Percentiles rank a stretch among this genome's conserved stretches.
Conservation (phyloP, 257 asterid genomes). For the Ophiorrhiza pumila region DNA sequence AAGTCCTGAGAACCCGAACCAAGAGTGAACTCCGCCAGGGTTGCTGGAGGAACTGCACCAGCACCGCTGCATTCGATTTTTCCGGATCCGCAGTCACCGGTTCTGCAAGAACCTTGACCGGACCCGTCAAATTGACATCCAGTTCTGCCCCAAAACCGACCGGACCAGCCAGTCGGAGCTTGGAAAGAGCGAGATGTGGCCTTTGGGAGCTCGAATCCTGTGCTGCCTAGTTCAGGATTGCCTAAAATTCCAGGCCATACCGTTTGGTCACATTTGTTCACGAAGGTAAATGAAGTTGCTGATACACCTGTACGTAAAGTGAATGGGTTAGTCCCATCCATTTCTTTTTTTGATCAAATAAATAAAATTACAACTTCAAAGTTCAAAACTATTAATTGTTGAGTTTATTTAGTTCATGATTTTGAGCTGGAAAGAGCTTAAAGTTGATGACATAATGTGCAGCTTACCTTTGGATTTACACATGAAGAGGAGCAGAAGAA, state of each 20-base stretch:
- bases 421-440: too few relatives aligned
- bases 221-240: conserved; percentile 42
- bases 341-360: too few relatives aligned
- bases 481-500: conserved; percentile 21
- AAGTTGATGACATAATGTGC: neutral
- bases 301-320: conserved; percentile 16
- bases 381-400: too few relatives aligned
- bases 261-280: conserved; percentile 61
- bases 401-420: too few relatives aligned
- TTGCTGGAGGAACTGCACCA: conserved; percentile 69
- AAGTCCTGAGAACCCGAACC: conserved; percentile 75
- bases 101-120: conserved; percentile 55
- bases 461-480: conserved; percentile 6
- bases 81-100: conserved; percentile 75
- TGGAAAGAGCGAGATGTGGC: conserved; percentile 53
- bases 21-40: conserved; percentile 77
- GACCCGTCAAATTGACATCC: conserved; percentile 58
- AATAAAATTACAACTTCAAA: neutral
- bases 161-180: conserved; percentile 82
- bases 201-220: conserved; percentile 62
- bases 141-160: conserved; percentile 78
- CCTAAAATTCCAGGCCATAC: conserved; percentile 81
- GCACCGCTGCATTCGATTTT: conserved; percentile 67
- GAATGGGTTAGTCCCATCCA: too few relatives aligned
- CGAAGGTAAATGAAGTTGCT: conserved; percentile 59